Evolutionary conservation across 1,139 yeast genomes (phyloP), one percentile per base, ranked within the genome.

Genomic region (Blastobotrys malaysiensis): DNA sequence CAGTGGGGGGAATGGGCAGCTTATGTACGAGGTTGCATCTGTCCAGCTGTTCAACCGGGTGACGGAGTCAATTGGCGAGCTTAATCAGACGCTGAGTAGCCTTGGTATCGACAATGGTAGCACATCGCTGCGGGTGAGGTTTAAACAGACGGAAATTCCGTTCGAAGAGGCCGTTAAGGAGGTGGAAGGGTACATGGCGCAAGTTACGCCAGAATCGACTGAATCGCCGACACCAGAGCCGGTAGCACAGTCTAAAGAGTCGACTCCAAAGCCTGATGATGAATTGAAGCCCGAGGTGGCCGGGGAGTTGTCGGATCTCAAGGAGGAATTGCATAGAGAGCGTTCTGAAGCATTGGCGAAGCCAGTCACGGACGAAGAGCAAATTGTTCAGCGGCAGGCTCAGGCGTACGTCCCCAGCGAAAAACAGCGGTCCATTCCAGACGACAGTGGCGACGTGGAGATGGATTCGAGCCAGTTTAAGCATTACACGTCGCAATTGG

Each of bases 21-120:
- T 31, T 7, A 31, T 31, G 39, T 65, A 63, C 55, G 68, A 64
- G 48, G 39, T 58, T 13, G 67, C 70, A 5, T 56, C 58, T 9
- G 65, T 66, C 4, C 66, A 65, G 49, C 48, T 62, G 46, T 64
- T 65, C 52, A 63, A 61, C 50, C 51, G 56, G 6, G 54, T 58
- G 45, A 52, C 63, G 22, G 47, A 56, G 5, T 54, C 55, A 16
- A 49, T 64, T 26, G 62, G 61, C 36, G 66, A 65, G 6, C 53
- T 63, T 49, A 55, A 61, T 20, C 59, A 59, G 31, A 51, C 63
- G 1, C 47, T 66, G 43, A 49, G 55, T n/a, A 55, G 55, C 9
- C 50, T 65, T 22, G 70, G 70, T 1, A 57, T 67, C 18, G 57
- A 46, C n/a, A 57, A 57, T 45, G 69, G 65, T 11, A 63, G 57